Evolutionary conservation across 441 rosid genomes (phyloP), one percentile per base, ranked within the genome.

Genomic region (Croton setiger): DNA sequence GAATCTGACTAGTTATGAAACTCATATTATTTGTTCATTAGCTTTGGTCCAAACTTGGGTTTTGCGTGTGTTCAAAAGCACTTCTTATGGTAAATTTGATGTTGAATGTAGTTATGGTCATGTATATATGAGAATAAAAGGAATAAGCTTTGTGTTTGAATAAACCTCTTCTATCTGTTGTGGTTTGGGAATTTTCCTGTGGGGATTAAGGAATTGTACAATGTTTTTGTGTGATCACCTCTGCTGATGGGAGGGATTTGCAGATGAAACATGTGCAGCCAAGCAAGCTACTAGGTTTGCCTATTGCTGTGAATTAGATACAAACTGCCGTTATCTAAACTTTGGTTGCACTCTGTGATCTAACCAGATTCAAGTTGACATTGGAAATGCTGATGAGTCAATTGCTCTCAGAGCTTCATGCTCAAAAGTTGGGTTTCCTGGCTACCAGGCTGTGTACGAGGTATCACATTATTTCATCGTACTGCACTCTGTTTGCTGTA

Each of bases 361-460:
- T 57, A 69, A 72, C 35, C 83, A 95, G 99, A 83, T 89, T 66
- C 97, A 87, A 84, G 77, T 95, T 78, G 97, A 89, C 51, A 72
- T 85, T 47, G 87, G 87, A 63, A 84, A 78, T 85, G 80, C 83
- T 68, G 76, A 79, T 66, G 78, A 78, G 66, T 86, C 92, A 69
- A 77, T 92, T 75, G 47, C 80, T 76, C 84, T 92, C 74, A 87
- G 96, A 68, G 84, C 97, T 65, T 69, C 97, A 63, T 84, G 89
- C 84, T 85, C 93, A 49, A 85, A 76, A 79, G 75, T 90, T 41
- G 87, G 66, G 33, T 92, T 92, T 84, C 90, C 47, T 76, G 99
- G 98, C 53, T 95, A 83, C 81, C 92, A 79, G 78, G 91, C 98
- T 72, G 92, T 76, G 79, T 92, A 86, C 69, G 81, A 89, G 96